These are phyloP conservation scores for Multifurca ochricompacta DNA, from an alignment of 768 basidiomycete genomes.

Conservation along the genomic window DNA sequence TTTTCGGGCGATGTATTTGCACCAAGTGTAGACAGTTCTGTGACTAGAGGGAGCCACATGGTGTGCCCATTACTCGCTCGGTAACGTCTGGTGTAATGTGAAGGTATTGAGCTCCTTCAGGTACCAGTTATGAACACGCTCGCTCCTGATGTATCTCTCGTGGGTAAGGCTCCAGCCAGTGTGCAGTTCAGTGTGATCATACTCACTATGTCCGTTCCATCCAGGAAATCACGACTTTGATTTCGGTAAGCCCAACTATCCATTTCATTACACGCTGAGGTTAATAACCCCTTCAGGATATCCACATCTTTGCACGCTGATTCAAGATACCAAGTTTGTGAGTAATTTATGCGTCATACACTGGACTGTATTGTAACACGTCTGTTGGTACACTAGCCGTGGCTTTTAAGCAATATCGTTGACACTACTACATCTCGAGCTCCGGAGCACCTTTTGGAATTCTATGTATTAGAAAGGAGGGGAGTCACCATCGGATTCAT, in stretches of 20 bases:
- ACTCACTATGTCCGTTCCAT: neutral
- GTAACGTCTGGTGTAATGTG: neutral
- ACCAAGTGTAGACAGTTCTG: constrained; percentile 78
- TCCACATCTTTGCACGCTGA: constrained; percentile 56
- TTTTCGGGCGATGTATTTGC: constrained; percentile 90
- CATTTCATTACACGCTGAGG: neutral
- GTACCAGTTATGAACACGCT: constrained; percentile 82
- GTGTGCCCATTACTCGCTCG: constrained; percentile 35
- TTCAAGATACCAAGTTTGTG: constrained; percentile 70
- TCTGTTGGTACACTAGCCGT: constrained; percentile 45
- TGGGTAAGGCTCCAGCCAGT: constrained; percentile 46
- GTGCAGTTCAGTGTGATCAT: neutral
- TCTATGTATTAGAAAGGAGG: constrained; percentile 56
- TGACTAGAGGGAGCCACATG: constrained; percentile 90
- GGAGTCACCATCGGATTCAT: constrained; percentile 74
- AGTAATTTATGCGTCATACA: constrained; percentile 23
- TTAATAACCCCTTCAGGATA: constrained; percentile 43
- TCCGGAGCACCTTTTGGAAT: constrained; percentile 56
- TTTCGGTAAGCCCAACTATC: constrained; percentile 43
- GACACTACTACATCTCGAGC: constrained; percentile 54
- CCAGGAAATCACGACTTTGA: constrained; percentile 92
- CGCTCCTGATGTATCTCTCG: constrained; percentile 69
- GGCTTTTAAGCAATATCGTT: constrained; percentile 84
- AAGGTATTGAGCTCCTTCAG: constrained; percentile 31
- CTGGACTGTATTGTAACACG: neutral